A percentile compares a stretch with the other conserved stretches of the same genome.
phyloP scores from a whole-genome alignment of 2,329 filamentous ascomycete species.

The Sclerotinia minor region DNA sequence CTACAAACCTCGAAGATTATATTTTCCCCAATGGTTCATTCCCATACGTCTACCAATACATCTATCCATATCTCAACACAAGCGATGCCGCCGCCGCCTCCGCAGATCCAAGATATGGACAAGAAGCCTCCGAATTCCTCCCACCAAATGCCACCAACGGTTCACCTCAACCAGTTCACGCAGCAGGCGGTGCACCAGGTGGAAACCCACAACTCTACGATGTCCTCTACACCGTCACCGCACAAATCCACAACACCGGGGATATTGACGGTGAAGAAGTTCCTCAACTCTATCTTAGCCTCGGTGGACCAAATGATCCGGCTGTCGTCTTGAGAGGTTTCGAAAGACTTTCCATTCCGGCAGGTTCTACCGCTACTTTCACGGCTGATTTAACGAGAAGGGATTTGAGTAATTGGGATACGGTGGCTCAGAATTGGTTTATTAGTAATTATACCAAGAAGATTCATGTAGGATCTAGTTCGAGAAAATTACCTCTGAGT shows the following conservation, averaged over 20 bases:
- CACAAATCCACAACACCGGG: slow-evolving; percentile 58
- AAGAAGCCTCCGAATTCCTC: slow-evolving; percentile 41
- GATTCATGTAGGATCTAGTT: slow-evolving; percentile 41
- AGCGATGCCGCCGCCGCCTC: slow-evolving; percentile 52
- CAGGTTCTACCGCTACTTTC: slow-evolving; percentile 69
- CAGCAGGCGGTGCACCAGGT: slow-evolving; percentile 54
- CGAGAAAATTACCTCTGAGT: slow-evolving; percentile 39
- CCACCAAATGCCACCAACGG: slow-evolving; percentile 49
- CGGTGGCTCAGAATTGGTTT: slow-evolving; percentile 79
- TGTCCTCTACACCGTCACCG: slow-evolving; percentile 54
- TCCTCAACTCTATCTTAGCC: slow-evolving; percentile 68
- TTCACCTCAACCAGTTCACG: slow-evolving; percentile 47
- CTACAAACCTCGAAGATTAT: slow-evolving; percentile 64
- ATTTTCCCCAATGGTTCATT: slow-evolving; percentile 62
- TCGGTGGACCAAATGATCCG: slow-evolving; percentile 75
- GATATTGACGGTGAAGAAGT: slow-evolving; percentile 55
- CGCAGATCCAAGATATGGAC: slow-evolving; percentile 42
- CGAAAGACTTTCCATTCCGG: slow-evolving; percentile 69
- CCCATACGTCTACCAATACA: slow-evolving; percentile 50
- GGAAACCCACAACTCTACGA: slow-evolving; percentile 58
- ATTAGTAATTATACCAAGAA: slow-evolving; percentile 39
- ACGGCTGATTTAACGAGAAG: slow-evolving; percentile 69
- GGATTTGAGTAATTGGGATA: slow-evolving; percentile 87
- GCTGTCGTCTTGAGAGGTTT: slow-evolving; percentile 72
- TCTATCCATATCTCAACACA: slow-evolving; percentile 58